Evolutionary conservation across 73 alveolate species (phyloP), one percentile per base, ranked within the genome.

Genomic region (Paramecium bursaria): DNA sequence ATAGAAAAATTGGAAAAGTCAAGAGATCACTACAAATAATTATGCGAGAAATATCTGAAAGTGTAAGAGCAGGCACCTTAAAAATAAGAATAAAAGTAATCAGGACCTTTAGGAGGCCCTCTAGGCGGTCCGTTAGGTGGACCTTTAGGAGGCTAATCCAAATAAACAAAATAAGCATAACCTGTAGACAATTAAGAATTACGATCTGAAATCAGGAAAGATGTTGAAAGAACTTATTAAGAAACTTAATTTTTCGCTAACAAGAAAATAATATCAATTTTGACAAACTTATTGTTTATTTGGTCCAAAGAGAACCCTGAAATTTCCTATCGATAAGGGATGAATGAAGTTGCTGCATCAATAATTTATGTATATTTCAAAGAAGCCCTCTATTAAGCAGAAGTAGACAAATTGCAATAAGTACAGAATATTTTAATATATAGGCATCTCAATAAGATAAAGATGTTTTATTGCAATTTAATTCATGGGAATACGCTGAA

Each of bases 321-420:
- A 30, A 73, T 79, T 33, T 79, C 89, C 13, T 79, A 79, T 73
- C 51, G 76, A 79, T 39, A 79, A 55, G 89, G 89, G 2, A 79
- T 79, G 89, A 79, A 79, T 42, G 89, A 79, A 46, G 74, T 79
- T 30, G 89, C 89, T 49, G 89, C 89, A 2, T 79, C 89, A 1
- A 53, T 79, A 23, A 79, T 79, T 9, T 44, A 53, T 21, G 82
- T 79, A 0, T 79, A 79, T 54, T 79, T 79, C 6, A 50, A 42
- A 25, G 89, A 79, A 53, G 89, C 89, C 3, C 48, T 79, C 15
- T 53, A 79, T 29, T 25, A 46, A 10, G 54, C 51, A 49, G 53
- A 79, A 13, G 35, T 53, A 4, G 30, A 52, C 31, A 13, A 79
- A 22, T 50, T 53, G 11, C 30, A 48, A 30, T 80, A 82, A 22